Base-by-base conservation (phyloP, 2,329 filamentous ascomycete genomes). In the Talaromyces funiculosus region DNA sequence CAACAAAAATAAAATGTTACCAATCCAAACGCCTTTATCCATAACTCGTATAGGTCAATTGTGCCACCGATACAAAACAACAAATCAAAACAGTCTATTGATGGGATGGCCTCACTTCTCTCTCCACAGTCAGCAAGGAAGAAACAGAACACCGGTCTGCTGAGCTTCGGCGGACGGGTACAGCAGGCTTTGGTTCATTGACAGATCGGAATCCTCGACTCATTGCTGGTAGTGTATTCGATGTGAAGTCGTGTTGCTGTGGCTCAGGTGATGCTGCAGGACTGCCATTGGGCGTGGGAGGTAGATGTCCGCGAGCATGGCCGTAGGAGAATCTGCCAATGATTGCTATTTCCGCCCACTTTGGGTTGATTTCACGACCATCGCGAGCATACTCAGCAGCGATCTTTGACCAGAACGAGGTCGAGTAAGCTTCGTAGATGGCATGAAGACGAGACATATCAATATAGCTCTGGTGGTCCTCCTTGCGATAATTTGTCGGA, bases 371-470 rank as follows among this genome's bases (percentile, higher is more conserved):
- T n/a, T 57, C 40, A 18, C 29, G 38, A 4, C 38, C 40, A 6
- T 63, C 61, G n/a, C 60, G 63, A 8, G 68, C 66, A 68, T 92
- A 92, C 67, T 91, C 88, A 26, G 83, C 78, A 31, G 89, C 88
- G 37, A 93, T 82, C 53, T 83, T 81, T 35, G 83, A 80, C 89
- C 90, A 93, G 77, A 93, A 92, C 8, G 84, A 82, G 55, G 82
- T 79, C 45, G 88, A 85, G 74, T 90, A 88, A 7, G 83, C 78
- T 57, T 86, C 82, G 73, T 92, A 92, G 66, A 92, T 84, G 62
- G 83, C 80, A 53, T 85, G 83, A 24, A 93, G 85, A 53, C 88
- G 86, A 29, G 82, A 78, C 68, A 86, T 81, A 72, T 90, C 86
- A 64, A 88, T 80, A 53, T 73, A 64, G 38, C 26, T 47, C 3